Conservation (phyloP, 2,329 filamentous ascomycete genomes). For the Cordyceps militaris region DNA sequence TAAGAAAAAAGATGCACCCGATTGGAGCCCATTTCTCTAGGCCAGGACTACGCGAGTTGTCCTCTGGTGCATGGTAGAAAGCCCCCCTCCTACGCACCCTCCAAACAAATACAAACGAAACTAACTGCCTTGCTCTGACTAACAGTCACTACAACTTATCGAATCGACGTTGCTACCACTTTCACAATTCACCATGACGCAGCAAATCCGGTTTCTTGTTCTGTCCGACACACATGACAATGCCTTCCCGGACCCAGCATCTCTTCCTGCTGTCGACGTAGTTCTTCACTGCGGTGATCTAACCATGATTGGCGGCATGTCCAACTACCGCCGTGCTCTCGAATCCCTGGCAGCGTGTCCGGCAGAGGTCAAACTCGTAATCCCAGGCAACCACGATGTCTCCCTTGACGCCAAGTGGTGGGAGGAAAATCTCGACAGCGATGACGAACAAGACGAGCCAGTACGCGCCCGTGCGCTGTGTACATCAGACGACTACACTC, state of each 20-base stretch:
- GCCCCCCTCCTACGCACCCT: not conserved
- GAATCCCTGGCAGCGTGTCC: conserved; percentile 27
- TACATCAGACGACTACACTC: not conserved
- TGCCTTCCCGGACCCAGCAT: not conserved
- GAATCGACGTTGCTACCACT: not conserved
- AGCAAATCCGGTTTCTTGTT: conserved; percentile 3
- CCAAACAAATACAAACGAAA: not conserved
- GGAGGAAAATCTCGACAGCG: conserved; percentile 23
- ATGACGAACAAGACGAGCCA: conserved; percentile 10
- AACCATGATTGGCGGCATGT: conserved; percentile 30
- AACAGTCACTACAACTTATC: not conserved
- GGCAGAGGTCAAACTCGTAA: conserved; percentile 37
- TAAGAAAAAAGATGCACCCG: too few relatives aligned
- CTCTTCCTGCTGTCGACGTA: conserved; percentile 24
- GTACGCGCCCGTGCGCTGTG: conserved; percentile 6
- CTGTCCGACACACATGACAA: conserved; percentile 10
- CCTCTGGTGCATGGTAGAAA: too few relatives aligned
- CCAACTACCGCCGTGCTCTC: conserved; percentile 30
- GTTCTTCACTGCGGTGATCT: conserved; percentile 40
- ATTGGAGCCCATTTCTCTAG: too few relatives aligned
- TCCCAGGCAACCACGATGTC: conserved; percentile 41
- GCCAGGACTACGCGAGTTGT: too few relatives aligned
- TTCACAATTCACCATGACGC: not conserved
- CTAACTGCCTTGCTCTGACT: not conserved
- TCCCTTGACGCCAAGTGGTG: conserved; percentile 21